These are phyloP conservation scores for Noccaea bulbosa DNA, from an alignment of 345 rosid species.

Conservation along the genomic window DNA sequence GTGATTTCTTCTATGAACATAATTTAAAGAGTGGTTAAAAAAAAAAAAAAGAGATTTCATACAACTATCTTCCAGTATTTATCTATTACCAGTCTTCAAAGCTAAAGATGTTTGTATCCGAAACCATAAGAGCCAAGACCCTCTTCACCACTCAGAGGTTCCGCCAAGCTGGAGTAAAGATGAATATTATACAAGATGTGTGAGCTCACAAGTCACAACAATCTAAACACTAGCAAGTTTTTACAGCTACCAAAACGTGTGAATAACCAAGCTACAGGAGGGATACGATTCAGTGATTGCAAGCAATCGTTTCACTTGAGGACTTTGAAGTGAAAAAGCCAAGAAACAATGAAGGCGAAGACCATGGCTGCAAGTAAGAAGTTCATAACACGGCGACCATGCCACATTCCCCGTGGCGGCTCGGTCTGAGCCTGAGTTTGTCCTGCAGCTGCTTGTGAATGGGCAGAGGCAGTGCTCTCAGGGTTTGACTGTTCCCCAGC, in stretches of 20 bases:
- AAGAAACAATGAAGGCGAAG: slow-evolving; percentile 64
- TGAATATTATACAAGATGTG: slow-evolving; percentile 42
- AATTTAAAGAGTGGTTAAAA: not conserved
- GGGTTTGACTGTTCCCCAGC: slow-evolving; percentile 49
- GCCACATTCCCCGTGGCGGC: slow-evolving; percentile 55
- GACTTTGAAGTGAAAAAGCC: slow-evolving; percentile 65
- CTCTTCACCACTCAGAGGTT: slow-evolving; percentile 5
- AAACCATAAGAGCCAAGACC: slow-evolving; percentile 6
- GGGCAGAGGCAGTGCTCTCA: slow-evolving; percentile 35
- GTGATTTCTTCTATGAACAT: slow-evolving; percentile 27
- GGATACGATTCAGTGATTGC: slow-evolving; percentile 30
- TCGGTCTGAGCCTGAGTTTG: slow-evolving; percentile 46
- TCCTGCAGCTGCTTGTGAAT: slow-evolving; percentile 45
- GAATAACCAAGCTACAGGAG: slow-evolving; percentile 41
- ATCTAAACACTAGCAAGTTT: slow-evolving; percentile 35
- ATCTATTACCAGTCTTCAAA: slow-evolving; percentile 32
- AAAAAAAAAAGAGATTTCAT: not conserved
- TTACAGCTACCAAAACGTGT: slow-evolving; percentile 45
- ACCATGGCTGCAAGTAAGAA: slow-evolving; percentile 64
- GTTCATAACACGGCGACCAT: slow-evolving; percentile 66
- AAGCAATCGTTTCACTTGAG: slow-evolving; percentile 36
- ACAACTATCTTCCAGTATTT: slow-evolving; percentile 19
- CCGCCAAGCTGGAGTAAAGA: slow-evolving; percentile 24
- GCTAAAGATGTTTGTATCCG: slow-evolving; percentile 26
- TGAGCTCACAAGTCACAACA: slow-evolving; percentile 35